Evolutionary conservation across 805 yeast genomes (phyloP), one percentile per base, ranked within the genome.

Genomic region (Starmerella bombi): DNA sequence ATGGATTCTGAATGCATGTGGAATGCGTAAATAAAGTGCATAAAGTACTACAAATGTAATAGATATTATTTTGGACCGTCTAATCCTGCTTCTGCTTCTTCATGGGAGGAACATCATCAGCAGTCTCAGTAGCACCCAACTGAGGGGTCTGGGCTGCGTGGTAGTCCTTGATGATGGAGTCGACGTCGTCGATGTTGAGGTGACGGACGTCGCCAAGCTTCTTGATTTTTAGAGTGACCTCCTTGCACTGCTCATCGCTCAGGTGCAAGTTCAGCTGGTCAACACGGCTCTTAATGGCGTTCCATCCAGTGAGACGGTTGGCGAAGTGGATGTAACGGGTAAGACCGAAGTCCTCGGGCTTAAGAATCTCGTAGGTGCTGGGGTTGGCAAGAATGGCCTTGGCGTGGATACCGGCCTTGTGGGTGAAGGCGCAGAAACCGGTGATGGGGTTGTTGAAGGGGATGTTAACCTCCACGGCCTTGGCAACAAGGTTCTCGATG

Each of bases 361-460:
- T 80, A 61, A 88, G 72, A 58, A 88, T 88, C 70, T 88, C 98
- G 63, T 88, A 88, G n/a, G 97, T 91, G 35, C 95, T 84, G 48
- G 98, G 98, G 67, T 88, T 91, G 44, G 98, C 98, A 51, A 88
- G 74, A 53, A 88, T 88, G 43, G 97, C 97, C 72, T 91, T 88
- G 56, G 98, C 97, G 63, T 88, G 98, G 61, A 88, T 86, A 65
- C 98, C 98, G 44, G 98, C 98, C 72, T 88, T 88, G 70, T 88
- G 98, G 45, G 98, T 88, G 69, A 88, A 88, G 34, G 98, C 98
- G 71, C 97, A 91, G 79, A 91, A 91, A 25, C 98, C 98, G 32
- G 98, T 88, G 63, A 88, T 84, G 54, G 97, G 97, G 70, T 88
- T 88, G 73, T 88, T 88, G 73, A 88, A 88, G 45, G 98, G 98